These are phyloP conservation scores for Cyclaneusma minus DNA, from an alignment of 2,329 filamentous ascomycete species.

Conservation along the genomic window DNA sequence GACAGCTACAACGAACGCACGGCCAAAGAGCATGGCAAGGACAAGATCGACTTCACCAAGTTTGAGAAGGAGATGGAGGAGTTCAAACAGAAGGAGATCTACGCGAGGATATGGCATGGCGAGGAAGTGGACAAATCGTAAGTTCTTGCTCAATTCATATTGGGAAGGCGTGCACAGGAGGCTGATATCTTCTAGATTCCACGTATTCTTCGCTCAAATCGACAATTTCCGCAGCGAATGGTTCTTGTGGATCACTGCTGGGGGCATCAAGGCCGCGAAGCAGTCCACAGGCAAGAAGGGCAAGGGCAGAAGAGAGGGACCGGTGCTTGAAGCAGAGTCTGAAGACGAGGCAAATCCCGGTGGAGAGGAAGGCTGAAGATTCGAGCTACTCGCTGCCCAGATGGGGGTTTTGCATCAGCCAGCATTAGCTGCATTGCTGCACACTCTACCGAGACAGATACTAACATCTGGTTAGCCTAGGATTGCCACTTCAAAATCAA, in stretches of 20 bases:
- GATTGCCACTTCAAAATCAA: no score
- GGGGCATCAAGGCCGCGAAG: conserved; percentile 46
- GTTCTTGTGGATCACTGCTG: conserved; percentile 61
- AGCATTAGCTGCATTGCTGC: no score
- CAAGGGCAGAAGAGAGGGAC: conserved; percentile 25
- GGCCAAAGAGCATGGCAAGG: conserved; percentile 42
- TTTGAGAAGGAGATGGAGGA: conserved; percentile 65
- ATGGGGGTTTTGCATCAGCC: no score
- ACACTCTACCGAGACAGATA: no score
- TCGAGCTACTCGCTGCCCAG: no score
- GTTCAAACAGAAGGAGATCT: conserved; percentile 89
- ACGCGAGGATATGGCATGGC: conserved; percentile 76
- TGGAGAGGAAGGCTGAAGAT: conserved; percentile 9
- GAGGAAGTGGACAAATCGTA: conserved; percentile 80
- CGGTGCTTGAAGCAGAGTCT: conserved; percentile 30
- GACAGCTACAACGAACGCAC: conserved; percentile 72
- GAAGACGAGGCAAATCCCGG: conserved; percentile 27
- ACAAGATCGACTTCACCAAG: conserved; percentile 63
- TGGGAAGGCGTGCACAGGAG: conserved; percentile 2
- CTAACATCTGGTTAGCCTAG: no score
- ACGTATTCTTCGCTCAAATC: conserved; percentile 65
- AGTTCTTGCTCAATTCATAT: conserved; percentile 20
- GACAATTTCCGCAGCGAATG: conserved; percentile 58
- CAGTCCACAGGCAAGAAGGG: conserved; percentile 26
- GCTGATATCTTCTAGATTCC: conserved; percentile 38